Evolutionary conservation across 2,329 filamentous ascomycete genomes (phyloP), one percentile per base, ranked within the genome.

Genomic region (Mollisiaceae sp.): DNA sequence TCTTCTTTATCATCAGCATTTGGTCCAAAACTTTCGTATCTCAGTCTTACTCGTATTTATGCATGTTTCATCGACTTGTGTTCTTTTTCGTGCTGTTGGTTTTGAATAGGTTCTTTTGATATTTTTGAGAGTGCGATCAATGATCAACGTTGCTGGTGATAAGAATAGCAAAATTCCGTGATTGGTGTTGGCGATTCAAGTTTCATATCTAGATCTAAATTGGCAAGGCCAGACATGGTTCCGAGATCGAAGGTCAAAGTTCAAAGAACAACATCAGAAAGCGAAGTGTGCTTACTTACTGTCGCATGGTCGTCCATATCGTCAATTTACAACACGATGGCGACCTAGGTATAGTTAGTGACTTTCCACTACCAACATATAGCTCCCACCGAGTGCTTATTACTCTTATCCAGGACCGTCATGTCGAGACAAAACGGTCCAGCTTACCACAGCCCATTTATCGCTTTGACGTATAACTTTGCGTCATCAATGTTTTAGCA

Each of bases 401-500:
- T 55, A 32, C 52, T 4, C 20, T 22, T 11, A 32, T 55, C n/a
- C 11, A 27, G 6, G 24, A 35, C 8, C 24, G n/a, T 18, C 15
- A 35, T 15, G 24, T 52, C 24, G 52, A 55, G 18, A 22, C 52
- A 35, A 55, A 55, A 2, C 9, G 27, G 27, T 32, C 27, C 6
- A 32, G 24, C 15, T 35, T 2, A n/a, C 47, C 47, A 6, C 47
- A 52, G 14, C 47, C 2, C 11, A n/a, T 52, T 27, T 18, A 18
- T 18, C 47, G 14, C 14, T 27, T 15, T 11, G 52, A n/a, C n/a
- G 52, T 32, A 27, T 2, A 2, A 32, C 52, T 55, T 27, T 5
- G 24, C 15, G 52, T 55, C 27, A 55, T 55, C 15, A 22, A 55
- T 55, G 52, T 55, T 55, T 22, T 32, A 22, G 52, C 52, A 15